These are phyloP conservation scores for Prinsepia uniflora DNA, from an alignment of 306 rosid species.

Conservation along the genomic window DNA sequence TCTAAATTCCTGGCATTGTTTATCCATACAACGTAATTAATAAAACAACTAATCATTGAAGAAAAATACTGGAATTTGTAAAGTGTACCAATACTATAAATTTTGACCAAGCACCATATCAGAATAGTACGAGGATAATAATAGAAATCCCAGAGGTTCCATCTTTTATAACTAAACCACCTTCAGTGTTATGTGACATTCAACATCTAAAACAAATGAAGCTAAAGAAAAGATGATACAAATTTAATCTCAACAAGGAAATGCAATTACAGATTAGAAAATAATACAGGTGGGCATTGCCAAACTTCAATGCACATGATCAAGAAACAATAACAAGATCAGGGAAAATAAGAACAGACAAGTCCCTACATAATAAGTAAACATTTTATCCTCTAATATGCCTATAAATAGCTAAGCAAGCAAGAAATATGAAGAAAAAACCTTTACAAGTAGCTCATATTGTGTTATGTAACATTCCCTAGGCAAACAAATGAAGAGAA, in stretches of 20 bases:
- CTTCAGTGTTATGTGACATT: too few species aligned
- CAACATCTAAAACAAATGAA: background rate
- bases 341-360: background rate
- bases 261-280: background rate
- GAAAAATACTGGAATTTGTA: too few species aligned
- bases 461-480: background rate
- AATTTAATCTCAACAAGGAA: background rate
- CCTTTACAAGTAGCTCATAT: background rate
- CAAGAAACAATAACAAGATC: background rate
- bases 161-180: too few species aligned
- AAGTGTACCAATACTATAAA: too few species aligned
- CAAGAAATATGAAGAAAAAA: background rate
- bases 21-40: too few species aligned
- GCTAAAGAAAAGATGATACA: background rate
- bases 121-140: too few species aligned
- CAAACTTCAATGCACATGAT: background rate
- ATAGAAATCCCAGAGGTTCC: too few species aligned
- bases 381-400: background rate
- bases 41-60: too few species aligned
- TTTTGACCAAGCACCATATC: too few species aligned
- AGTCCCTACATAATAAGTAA: background rate
- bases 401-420: background rate
- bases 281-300: background rate
- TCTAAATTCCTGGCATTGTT: too few species aligned
- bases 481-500: background rate